These are phyloP conservation scores for Cryphonectria naterciae DNA, from an alignment of 2,329 filamentous ascomycete genomes.

Conservation along the genomic window DNA sequence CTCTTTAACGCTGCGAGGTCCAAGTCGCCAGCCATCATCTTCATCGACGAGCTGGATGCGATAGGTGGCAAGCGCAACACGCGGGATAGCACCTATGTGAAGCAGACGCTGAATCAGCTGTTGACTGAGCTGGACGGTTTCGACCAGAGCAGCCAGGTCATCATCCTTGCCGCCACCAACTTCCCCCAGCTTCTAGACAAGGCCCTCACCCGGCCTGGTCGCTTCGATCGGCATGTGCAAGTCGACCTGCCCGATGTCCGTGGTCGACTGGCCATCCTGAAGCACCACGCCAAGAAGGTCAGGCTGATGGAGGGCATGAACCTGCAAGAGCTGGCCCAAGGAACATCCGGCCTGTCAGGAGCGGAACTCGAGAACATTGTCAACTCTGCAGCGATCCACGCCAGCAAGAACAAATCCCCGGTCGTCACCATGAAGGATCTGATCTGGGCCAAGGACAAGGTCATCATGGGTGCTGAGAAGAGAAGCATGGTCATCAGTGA, in stretches of 20 bases:
- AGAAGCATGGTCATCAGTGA: conserved; percentile 87
- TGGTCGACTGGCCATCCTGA: conserved; percentile 88
- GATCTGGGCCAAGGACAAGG: conserved; percentile 97
- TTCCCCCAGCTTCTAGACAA: conserved; percentile 94
- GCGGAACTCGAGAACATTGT: conserved; percentile 96
- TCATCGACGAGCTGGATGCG: conserved; percentile 90
- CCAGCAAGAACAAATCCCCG: conserved; percentile 81
- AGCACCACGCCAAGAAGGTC: conserved; percentile 92
- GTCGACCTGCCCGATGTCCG: conserved; percentile 91
- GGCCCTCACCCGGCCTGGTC: conserved; percentile 88
- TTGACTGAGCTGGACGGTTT: conserved; percentile 97
- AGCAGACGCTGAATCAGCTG: conserved; percentile 96
- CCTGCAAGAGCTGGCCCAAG: conserved; percentile 79
- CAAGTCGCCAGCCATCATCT: conserved; percentile 62
- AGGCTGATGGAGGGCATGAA: conserved; percentile 81
- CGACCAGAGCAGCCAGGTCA: conserved; percentile 90
- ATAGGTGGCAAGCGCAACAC: conserved; percentile 94
- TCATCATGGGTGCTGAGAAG: conserved; percentile 94
- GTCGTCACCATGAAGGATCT: conserved; percentile 80
- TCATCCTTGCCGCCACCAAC: conserved; percentile 95
- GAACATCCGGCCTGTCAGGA: conserved; percentile 89
- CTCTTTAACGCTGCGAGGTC: conserved; percentile 42
- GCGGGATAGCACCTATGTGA: conserved; percentile 90
- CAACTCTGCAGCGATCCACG: conserved; percentile 92
- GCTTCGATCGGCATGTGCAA: conserved; percentile 90